phyloP scores from a whole-genome alignment of 495 filamentous ascomycete species.

The Xylaria palmicola region DNA sequence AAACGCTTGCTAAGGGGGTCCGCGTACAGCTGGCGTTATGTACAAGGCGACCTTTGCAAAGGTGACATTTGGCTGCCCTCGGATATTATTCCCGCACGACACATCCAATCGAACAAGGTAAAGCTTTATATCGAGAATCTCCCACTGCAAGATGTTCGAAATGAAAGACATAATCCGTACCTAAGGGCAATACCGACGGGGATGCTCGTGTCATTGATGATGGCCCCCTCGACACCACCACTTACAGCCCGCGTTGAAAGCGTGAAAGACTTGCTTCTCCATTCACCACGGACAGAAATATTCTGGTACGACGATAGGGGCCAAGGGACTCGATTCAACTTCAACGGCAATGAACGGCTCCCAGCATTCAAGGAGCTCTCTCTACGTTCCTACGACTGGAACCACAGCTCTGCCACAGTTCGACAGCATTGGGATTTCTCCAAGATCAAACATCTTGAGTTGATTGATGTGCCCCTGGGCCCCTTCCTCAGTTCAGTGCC shows the following conservation, averaged over 20 bases:
- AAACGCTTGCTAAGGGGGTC: not conserved
- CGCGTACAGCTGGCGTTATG: constrained; percentile 23
- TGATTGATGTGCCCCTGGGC: constrained; percentile 30
- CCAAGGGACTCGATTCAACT: constrained; percentile 28
- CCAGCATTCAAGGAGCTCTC: constrained; percentile 29
- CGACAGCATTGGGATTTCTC: constrained; percentile 35
- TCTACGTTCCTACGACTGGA: constrained; percentile 37
- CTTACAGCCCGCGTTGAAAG: constrained; percentile 24
- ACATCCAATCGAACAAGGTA: constrained; percentile 9
- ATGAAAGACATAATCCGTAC: constrained; percentile 15
- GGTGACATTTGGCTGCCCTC: constrained; percentile 21
- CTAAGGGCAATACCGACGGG: constrained; percentile 21
- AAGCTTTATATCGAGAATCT: constrained; percentile 30
- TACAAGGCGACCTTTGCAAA: constrained; percentile 11
- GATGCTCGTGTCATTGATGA: constrained; percentile 27
- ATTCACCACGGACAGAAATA: constrained; percentile 19
- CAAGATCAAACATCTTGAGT: constrained; percentile 21
- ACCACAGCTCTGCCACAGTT: constrained; percentile 22
- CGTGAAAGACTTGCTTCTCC: constrained; percentile 29
- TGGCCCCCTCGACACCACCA: constrained; percentile 21
- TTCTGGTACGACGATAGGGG: constrained; percentile 30
- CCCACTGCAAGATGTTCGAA: constrained; percentile 17
- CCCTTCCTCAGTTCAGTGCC: constrained; percentile 29
- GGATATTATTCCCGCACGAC: constrained; percentile 17
- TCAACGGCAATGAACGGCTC: constrained; percentile 27